Evolutionary conservation across 495 filamentous ascomycete species (phyloP).

Genomic region (Lophium mytilinum): DNA sequence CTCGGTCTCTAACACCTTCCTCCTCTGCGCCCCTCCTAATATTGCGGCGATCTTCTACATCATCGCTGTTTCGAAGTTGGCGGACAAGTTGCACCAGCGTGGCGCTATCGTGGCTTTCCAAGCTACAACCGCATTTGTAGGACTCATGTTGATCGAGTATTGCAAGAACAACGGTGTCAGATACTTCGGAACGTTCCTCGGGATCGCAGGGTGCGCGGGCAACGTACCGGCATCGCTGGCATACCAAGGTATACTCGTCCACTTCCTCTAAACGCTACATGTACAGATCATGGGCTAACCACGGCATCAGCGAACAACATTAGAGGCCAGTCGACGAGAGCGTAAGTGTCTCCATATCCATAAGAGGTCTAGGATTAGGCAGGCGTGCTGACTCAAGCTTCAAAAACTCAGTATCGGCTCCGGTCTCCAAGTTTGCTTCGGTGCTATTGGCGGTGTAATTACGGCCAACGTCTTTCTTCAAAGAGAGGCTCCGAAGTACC

Average conservation of each 20-base stretch:
- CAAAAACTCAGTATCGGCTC: slow-evolving; percentile 1
- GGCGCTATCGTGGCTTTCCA: slow-evolving; percentile 52
- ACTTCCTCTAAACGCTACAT: no score
- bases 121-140: slow-evolving; percentile 37
- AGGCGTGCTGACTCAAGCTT: not conserved
- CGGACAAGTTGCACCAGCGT: slow-evolving; percentile 49
- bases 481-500: slow-evolving; percentile 1
- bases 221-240: slow-evolving; percentile 45
- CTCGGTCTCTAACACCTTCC: slow-evolving; percentile 30
- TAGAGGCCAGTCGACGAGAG: slow-evolving; percentile 23
- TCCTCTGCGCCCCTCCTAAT: slow-evolving; percentile 38
- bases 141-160: slow-evolving; percentile 48
- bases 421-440: slow-evolving; percentile 11
- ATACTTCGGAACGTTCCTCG: slow-evolving; percentile 58
- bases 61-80: slow-evolving; percentile 40
- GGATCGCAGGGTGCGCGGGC: slow-evolving; percentile 50
- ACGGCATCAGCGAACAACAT: slow-evolving; percentile 20
- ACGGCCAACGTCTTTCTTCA: slow-evolving; percentile 5
- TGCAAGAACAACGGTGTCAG: slow-evolving; percentile 38
- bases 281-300: no score
- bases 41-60: slow-evolving; percentile 30
- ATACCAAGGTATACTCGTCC: slow-evolving; percentile 4
- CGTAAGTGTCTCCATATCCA: slow-evolving; percentile 1
- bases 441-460: slow-evolving; percentile 9
- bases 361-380: no score